Conservation (phyloP, 2,329 filamentous ascomycete genomes). For the Mycosphaerella sp. region DNA sequence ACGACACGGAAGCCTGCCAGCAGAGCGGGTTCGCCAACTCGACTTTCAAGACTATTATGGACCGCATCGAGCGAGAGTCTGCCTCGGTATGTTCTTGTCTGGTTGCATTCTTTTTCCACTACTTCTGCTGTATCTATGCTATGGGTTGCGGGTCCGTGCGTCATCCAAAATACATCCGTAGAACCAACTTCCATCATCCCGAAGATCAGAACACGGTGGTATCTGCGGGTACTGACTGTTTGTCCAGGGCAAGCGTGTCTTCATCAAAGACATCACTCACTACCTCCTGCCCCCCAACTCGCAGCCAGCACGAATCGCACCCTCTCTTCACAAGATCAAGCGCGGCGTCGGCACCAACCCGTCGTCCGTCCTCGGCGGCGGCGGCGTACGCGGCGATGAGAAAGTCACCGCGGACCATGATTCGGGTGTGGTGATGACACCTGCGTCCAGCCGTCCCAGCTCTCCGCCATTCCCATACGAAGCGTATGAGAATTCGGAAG, state of each 20-base stretch:
- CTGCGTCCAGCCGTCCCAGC: slow-evolving; percentile 21
- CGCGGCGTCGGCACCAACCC: slow-evolving; percentile 53
- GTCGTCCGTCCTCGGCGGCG: slow-evolving; percentile 22
- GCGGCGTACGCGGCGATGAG: slow-evolving; percentile 29
- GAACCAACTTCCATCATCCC: no score
- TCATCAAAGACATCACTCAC: slow-evolving; percentile 97
- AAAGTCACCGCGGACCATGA: slow-evolving; percentile 20
- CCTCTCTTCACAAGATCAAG: slow-evolving; percentile 59
- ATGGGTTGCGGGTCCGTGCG: slow-evolving; percentile 1
- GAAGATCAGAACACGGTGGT: no score
- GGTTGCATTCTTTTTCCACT: no score
- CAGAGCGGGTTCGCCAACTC: slow-evolving; percentile 61
- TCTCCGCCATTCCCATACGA: slow-evolving; percentile 50
- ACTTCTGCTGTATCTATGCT: no score
- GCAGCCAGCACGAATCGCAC: slow-evolving; percentile 63
- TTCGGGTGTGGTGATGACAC: slow-evolving; percentile 31
- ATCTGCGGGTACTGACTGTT: slow-evolving; percentile 20
- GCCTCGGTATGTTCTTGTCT: slow-evolving; percentile 66
- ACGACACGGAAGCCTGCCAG: slow-evolving; percentile 52
- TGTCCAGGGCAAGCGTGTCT: slow-evolving; percentile 74
- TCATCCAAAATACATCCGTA: no score
- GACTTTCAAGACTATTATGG: slow-evolving; percentile 72
- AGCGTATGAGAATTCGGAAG: slow-evolving; percentile 38
- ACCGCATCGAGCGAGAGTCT: slow-evolving; percentile 64
- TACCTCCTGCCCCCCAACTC: slow-evolving; percentile 75